phyloP scores from a whole-genome alignment of 371 early-diverging fungal species.

The Syncephalis fuscata region DNA sequence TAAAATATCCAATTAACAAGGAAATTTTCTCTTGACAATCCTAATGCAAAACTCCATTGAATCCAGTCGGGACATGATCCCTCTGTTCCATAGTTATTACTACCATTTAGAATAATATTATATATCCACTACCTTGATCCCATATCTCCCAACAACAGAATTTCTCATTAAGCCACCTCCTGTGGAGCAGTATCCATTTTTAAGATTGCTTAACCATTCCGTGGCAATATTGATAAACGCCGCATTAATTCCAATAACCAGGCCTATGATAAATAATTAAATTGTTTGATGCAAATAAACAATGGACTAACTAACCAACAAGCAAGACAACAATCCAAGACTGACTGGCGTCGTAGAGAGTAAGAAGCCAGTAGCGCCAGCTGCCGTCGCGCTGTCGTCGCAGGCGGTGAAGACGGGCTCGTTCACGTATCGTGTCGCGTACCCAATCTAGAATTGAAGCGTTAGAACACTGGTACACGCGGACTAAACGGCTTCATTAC shows the following conservation, averaged over 20 bases:
- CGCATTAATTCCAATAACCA: constrained; percentile 67
- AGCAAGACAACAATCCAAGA: constrained; percentile 75
- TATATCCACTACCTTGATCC: constrained; percentile 19
- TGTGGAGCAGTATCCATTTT: constrained; percentile 70
- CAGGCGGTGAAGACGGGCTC: constrained; percentile 39
- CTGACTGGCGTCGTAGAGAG: constrained; percentile 59
- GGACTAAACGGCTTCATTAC: not conserved
- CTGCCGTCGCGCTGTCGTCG: constrained; percentile 26
- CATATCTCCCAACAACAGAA: constrained; percentile 89
- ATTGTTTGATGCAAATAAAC: not conserved
- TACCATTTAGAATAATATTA: too few relatives aligned
- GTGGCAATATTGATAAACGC: constrained; percentile 77
- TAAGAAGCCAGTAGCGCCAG: constrained; percentile 33
- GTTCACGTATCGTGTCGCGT: constrained; percentile 66
- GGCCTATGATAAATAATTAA: constrained; percentile 18
- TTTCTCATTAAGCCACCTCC: constrained; percentile 85
- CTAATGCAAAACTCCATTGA: constrained; percentile 7
- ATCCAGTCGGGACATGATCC: constrained; percentile 21
- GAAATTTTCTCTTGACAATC: constrained; percentile 10
- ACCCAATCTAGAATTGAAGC: constrained; percentile 59
- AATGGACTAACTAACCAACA: constrained; percentile 28
- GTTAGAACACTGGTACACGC: not conserved
- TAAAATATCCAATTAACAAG: constrained; percentile 40
- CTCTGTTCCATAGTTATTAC: constrained; percentile 12
- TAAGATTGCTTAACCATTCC: constrained; percentile 70